Evolutionary conservation across 1,139 yeast species (phyloP).

Genomic region (Hanseniaspora gamundiae): DNA sequence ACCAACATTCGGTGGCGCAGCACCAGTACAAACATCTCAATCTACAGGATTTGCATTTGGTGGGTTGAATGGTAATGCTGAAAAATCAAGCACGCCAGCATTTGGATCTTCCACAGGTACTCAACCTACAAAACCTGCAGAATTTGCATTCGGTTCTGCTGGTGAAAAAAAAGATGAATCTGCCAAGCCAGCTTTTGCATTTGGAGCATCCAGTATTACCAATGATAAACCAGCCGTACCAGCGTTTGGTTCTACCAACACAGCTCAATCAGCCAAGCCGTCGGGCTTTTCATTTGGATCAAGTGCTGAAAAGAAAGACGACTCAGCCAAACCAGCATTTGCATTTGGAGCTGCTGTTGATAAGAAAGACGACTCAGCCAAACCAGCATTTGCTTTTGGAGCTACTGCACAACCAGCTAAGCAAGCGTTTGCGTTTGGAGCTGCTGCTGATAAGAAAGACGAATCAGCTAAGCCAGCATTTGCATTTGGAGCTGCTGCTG

Average conservation of each 20-base stretch:
- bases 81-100: conserved; percentile 16
- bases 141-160: conserved; percentile 16
- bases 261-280: conserved; percentile 14
- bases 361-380: conserved; percentile 3
- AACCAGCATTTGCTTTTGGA: conserved; percentile 7
- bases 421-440: conserved; percentile 23
- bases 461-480: conserved; percentile 16
- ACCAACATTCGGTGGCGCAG: conserved; percentile 16
- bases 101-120: conserved; percentile 15
- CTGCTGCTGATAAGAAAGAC: conserved; percentile 17
- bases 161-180: conserved; percentile 13
- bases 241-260: conserved; percentile 22
- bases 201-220: conserved; percentile 19
- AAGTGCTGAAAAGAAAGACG: conserved; percentile 16
- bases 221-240: conserved; percentile 14
- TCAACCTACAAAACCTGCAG: conserved; percentile 16
- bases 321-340: conserved; percentile 20
- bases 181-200: conserved; percentile 8
- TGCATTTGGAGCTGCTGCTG: conserved; percentile 14
- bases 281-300: conserved; percentile 18
- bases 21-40: conserved; percentile 11
- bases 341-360: conserved; percentile 22
- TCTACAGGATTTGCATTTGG: conserved; percentile 23
- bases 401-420: conserved; percentile 14
- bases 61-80: conserved; percentile 10